Conservation (phyloP, 1,284 basidiomycete genomes). For the Trametes hirsuta region DNA sequence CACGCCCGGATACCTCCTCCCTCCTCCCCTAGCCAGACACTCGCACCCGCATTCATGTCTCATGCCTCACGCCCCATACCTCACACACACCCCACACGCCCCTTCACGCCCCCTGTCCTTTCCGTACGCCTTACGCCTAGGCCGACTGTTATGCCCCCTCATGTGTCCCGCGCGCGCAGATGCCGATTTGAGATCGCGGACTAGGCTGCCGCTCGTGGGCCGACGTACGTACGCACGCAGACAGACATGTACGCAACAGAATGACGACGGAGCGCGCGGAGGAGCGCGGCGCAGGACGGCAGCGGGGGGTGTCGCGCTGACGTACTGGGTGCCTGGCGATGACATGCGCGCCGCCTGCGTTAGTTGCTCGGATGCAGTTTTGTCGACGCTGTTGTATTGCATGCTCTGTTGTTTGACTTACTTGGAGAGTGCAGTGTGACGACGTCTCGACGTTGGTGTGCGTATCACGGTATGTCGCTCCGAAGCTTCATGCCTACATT, state of each 20-base stretch:
- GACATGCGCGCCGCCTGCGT: slow-evolving; percentile 3
- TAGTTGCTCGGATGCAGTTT: neutral
- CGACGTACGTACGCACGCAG: neutral
- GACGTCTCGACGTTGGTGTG: neutral
- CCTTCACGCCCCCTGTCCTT: slow-evolving; percentile 4
- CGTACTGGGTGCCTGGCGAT: slow-evolving; percentile 11
- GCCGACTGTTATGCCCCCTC: neutral
- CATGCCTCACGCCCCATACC: neutral
- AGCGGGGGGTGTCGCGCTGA: slow-evolving; percentile 13
- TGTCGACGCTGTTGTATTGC: slow-evolving; percentile 6
- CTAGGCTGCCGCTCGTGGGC: neutral
- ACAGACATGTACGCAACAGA: neutral
- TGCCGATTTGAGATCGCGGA: slow-evolving; percentile 21
- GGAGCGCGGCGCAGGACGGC: neutral
- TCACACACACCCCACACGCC: neutral
- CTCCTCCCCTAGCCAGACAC: neutral
- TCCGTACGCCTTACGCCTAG: neutral
- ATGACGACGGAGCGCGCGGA: slow-evolving; percentile 14
- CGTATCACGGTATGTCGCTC: no score
- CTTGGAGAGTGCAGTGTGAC: neutral
- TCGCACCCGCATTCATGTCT: neutral
- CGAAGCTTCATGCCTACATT: no score
- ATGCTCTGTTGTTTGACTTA: neutral
- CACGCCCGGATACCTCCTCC: neutral
- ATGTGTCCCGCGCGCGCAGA: neutral